Percentiles rank a stretch among this genome's conserved stretches.
phyloP scores from a whole-genome alignment of 2,329 filamentous ascomycete genomes.

The Curvularia eragrostidis region DNA sequence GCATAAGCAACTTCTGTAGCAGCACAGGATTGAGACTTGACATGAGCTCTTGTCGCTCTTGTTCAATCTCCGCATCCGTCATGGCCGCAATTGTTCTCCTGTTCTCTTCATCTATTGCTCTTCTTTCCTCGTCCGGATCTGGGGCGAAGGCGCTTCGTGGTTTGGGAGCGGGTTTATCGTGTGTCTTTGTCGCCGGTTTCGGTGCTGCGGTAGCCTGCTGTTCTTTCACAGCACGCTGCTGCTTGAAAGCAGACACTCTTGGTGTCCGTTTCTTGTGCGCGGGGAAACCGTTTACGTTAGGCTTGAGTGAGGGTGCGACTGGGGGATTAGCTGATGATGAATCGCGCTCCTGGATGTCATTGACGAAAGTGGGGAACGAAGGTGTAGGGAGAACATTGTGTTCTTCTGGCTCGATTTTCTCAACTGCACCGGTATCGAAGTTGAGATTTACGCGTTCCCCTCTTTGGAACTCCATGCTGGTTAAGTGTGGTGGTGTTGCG shows the following conservation, averaged over 20 bases:
- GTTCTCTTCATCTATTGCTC: conserved; percentile 84
- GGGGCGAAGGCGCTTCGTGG: conserved; percentile 21
- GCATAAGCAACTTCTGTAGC: conserved; percentile 75
- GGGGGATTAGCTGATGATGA: conserved; percentile 67
- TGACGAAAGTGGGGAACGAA: conserved; percentile 58
- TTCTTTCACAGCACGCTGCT: conserved; percentile 59
- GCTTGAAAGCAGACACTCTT: conserved; percentile 79
- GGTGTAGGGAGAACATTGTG: conserved; percentile 23
- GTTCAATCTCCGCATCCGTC: conserved; percentile 80
- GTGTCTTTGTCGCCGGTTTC: conserved; percentile 13
- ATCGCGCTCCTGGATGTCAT: conserved; percentile 81
- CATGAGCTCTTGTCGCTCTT: conserved; percentile 81
- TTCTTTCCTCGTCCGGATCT: conserved; percentile 64
- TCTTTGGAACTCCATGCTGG: conserved; percentile 55
- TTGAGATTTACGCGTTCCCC: conserved; percentile 69
- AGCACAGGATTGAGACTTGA: conserved; percentile 75
- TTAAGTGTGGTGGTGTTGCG: conserved; percentile 10
- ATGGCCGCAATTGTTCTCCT: conserved; percentile 74
- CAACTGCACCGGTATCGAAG: conserved; percentile 61
- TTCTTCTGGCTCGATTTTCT: conserved; percentile 44
- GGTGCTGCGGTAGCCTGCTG: conserved; percentile 22
- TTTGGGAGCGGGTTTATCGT: conserved; percentile 22
- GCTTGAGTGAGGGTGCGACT: conserved; percentile 65
- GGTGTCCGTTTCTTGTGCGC: conserved; percentile 76
- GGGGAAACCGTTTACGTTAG: conserved; percentile 76